Conservation (phyloP, 2,329 filamentous ascomycete genomes). For the Lojkania enalia region DNA sequence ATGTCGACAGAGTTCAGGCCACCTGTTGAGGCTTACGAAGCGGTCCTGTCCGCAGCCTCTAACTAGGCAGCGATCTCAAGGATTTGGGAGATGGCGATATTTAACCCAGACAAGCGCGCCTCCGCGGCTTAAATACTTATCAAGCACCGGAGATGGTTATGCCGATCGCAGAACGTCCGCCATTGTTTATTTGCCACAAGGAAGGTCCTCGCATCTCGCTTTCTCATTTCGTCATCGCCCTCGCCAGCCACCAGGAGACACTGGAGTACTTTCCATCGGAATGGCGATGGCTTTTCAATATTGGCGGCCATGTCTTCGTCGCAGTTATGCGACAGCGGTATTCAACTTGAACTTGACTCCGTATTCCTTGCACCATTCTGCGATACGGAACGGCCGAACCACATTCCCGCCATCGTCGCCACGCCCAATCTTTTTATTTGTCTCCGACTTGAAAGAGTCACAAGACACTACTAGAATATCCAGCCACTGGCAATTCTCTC, state of each 20-base stretch:
- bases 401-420: conserved; percentile 53
- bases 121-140: too few relatives aligned
- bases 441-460: conserved; percentile 57
- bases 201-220: conserved; percentile 47
- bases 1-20: neutral
- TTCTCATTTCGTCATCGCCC: conserved; percentile 49
- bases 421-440: conserved; percentile 57
- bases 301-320: conserved; percentile 47
- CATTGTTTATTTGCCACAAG: conserved; percentile 54
- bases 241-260: conserved; percentile 56
- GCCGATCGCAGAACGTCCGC: conserved; percentile 49
- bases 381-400: conserved; percentile 48
- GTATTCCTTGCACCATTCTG: conserved; percentile 51
- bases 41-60: neutral
- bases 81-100: neutral
- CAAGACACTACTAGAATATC: conserved; percentile 61
- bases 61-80: neutral
- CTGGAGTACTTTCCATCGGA: conserved; percentile 62
- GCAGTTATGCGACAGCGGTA: conserved; percentile 57
- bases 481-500: conserved; percentile 48
- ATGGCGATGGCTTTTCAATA: conserved; percentile 50
- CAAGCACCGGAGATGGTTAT: too few relatives aligned
- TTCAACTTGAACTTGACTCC: conserved; percentile 62
- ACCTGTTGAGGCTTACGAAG: neutral
- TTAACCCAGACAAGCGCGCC: neutral